These are phyloP conservation scores for barley (Hordeum vulgare) DNA, from an alignment of 176 grass and related monocot genomes.

Conservation along the genomic window DNA sequence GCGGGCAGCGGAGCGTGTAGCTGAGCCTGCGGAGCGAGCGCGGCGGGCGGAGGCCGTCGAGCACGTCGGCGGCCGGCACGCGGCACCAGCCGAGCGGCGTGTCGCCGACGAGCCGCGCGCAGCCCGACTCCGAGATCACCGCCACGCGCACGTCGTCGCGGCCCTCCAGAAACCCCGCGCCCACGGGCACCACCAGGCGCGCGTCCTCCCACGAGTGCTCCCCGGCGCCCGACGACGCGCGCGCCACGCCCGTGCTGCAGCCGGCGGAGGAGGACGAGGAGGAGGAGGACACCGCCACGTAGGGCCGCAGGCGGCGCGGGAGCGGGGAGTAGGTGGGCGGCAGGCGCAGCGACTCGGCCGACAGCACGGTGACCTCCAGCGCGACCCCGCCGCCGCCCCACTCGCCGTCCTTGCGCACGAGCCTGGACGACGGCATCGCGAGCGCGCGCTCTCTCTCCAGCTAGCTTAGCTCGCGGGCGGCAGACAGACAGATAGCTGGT, in stretches of 20 bases:
- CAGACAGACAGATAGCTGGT: neutral
- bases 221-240: neutral
- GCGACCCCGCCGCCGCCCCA: slow-evolving; percentile 1
- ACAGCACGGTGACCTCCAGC: slow-evolving; percentile 79
- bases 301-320: slow-evolving; percentile 59
- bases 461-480: neutral
- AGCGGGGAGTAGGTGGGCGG: slow-evolving; percentile 41
- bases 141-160: slow-evolving; percentile 31
- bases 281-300: slow-evolving; percentile 41
- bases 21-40: slow-evolving; percentile 65
- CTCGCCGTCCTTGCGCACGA: slow-evolving; percentile 19
- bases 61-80: slow-evolving; percentile 46
- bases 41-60: slow-evolving; percentile 69
- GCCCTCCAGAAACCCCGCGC: slow-evolving; percentile 48
- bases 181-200: slow-evolving; percentile 44
- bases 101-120: slow-evolving; percentile 27
- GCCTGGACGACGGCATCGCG: slow-evolving; percentile 8
- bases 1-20: slow-evolving; percentile 60
- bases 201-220: slow-evolving; percentile 49
- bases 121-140: slow-evolving; percentile 40
- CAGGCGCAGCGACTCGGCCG: slow-evolving; percentile 57
- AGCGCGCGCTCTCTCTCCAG: rapidly evolving
- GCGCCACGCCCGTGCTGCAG: slow-evolving; percentile 34
- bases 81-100: slow-evolving; percentile 68
- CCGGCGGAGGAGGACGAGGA: neutral